Evolutionary conservation across 768 basidiomycete species (phyloP), one percentile per base, ranked within the genome.

Genomic region (Ramaria sp.): DNA sequence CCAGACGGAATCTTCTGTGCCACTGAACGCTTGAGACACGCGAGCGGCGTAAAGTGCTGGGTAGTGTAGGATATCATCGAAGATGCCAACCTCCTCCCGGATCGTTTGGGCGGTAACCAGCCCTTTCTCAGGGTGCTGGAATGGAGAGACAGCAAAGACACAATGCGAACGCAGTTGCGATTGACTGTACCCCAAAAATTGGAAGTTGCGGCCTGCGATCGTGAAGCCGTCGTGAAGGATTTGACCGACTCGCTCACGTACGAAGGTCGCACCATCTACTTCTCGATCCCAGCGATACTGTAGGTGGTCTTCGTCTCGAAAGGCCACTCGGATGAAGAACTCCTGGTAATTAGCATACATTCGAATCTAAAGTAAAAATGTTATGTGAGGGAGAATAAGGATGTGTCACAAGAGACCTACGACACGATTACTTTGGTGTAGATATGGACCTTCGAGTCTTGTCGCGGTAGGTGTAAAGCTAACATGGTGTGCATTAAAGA

Each of bases 11-110:
- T 83, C 79, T 59, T 88, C 83, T 1, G 91, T 93, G 1, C 86
- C 83, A 0, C 87, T 88, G 63, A 93, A 91, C 0, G 87, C 86
- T 69, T 90, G 90, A 7, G 86, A 83, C 58, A 92, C 71, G 19
- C 91, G 79, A 13, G 91, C 91, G 6, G 88, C 91, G 62, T 80
- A 88, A 67, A 87, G 88, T 6, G 91, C 89, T 2, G 91, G 91
- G 22, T 69, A 72, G 46, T 66, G 68, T 31, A 82, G 69, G 10
- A 84, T 61, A 19, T 57, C 64, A 7, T 72, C 67, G 65, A 92
- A 93, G 62, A 88, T 75, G 4, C 91, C 91, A 11, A 91, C 72
- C 1, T 74, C 70, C 11, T 71, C 60, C 17, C 90, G 77, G 57
- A 94, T 89, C 11, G 59, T 68, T 41, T 77, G 71, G 0, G 86